These are phyloP conservation scores for Chimonanthus praecox DNA, from an alignment of 164 flowering plant species.

Conservation along the genomic window DNA sequence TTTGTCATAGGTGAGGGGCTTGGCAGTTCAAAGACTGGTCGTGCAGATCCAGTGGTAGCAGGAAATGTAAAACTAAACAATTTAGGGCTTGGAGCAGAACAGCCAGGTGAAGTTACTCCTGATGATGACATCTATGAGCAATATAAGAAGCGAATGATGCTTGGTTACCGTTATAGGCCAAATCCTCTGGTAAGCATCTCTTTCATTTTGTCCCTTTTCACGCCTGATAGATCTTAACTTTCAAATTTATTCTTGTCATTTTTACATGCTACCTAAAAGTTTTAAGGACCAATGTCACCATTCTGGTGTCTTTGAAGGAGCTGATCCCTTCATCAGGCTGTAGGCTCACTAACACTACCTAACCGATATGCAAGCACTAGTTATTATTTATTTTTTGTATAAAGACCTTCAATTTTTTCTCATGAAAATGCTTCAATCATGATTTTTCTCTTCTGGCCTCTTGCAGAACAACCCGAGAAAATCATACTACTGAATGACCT, in stretches of 20 bases:
- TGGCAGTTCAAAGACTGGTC: slow-evolving; percentile 84
- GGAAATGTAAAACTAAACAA: slow-evolving; percentile 74
- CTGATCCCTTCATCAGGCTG: too few species aligned
- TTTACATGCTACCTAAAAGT: too few species aligned
- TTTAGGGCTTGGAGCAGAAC: slow-evolving; percentile 87
- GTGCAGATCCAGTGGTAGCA: slow-evolving; percentile 83
- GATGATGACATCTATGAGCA: slow-evolving; percentile 99
- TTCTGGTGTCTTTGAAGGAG: too few species aligned
- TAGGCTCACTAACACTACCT: too few species aligned
- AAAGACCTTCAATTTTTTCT: too few species aligned
- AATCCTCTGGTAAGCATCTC: slow-evolving; percentile 72
- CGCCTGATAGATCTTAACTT: neutral
- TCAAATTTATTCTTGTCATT: neutral
- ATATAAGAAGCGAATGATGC: slow-evolving; percentile 99
- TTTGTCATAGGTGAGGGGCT: slow-evolving; percentile 75
- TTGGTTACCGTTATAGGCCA: slow-evolving; percentile 87
- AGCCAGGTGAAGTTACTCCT: slow-evolving; percentile 84
- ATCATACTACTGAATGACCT: slow-evolving; percentile 52
- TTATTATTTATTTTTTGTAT: too few species aligned
- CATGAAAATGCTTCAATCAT: too few species aligned
- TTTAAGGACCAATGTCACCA: too few species aligned
- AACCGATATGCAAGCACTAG: too few species aligned
- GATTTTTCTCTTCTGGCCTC: neutral
- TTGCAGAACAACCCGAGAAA: slow-evolving; percentile 84
- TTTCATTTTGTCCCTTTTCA: neutral